Percentiles rank a stretch among this genome's conserved stretches.
These are phyloP conservation scores for Fusarium anthophilum DNA, from an alignment of 2,329 filamentous ascomycete genomes.

Conservation along the genomic window DNA sequence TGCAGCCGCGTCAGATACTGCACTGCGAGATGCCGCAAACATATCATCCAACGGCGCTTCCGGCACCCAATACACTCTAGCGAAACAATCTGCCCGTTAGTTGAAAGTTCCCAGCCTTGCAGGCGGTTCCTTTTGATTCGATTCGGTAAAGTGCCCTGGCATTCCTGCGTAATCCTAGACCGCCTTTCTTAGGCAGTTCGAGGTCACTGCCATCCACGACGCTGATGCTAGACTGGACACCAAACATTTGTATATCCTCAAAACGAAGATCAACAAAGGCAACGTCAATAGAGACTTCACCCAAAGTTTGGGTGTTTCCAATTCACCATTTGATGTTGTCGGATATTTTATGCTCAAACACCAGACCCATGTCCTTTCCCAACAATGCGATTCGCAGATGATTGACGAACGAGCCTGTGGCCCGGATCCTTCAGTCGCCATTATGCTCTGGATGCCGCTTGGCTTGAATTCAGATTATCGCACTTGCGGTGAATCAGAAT, in stretches of 20 bases:
- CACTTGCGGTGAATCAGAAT: neutral
- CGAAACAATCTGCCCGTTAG: neutral
- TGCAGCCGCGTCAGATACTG: neutral
- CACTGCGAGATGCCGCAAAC: neutral
- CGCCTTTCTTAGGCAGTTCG: conserved; percentile 7
- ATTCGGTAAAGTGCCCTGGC: neutral
- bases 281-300: neutral
- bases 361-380: neutral
- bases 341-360: neutral
- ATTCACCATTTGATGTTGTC: neutral
- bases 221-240: neutral
- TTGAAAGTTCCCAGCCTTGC: conserved; percentile 1
- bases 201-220: neutral
- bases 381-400: neutral
- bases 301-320: neutral
- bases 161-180: neutral
- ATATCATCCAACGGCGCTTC: neutral
- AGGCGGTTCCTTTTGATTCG: neutral
- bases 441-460: neutral
- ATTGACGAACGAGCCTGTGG: neutral
- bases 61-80: neutral
- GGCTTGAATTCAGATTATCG: neutral
- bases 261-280: neutral
- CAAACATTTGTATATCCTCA: neutral
- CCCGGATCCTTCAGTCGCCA: neutral